phyloP scores from a whole-genome alignment of 306 rosid species.

The Lablab purpureus region DNA sequence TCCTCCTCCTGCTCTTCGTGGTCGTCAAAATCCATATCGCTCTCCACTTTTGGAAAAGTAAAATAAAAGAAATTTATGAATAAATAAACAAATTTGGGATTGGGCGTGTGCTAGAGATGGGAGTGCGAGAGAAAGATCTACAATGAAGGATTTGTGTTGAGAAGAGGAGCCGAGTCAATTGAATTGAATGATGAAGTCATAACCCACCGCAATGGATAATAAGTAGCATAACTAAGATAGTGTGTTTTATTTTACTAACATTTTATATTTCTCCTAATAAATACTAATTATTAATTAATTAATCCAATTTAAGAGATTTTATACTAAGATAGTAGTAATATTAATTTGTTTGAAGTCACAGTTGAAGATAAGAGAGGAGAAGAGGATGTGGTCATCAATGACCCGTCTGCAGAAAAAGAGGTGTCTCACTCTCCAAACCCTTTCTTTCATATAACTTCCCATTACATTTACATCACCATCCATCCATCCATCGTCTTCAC shows the following conservation, averaged over 20 bases:
- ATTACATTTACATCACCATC: slow-evolving; percentile 44
- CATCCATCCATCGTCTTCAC: slow-evolving; percentile 1
- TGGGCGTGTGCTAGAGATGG: slow-evolving; percentile 7
- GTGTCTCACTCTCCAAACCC: slow-evolving; percentile 57
- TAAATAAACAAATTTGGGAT: background rate
- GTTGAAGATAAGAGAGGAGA: slow-evolving; percentile 51
- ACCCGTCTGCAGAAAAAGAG: slow-evolving; percentile 61
- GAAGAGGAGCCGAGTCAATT: slow-evolving; percentile 39
- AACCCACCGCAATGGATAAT: slow-evolving; percentile 31
- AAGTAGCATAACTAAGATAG: slow-evolving; percentile 17
- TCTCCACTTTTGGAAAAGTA: background rate
- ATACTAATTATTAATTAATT: background rate
- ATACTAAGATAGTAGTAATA: background rate
- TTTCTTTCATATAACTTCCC: slow-evolving; percentile 51
- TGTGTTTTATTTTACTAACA: slow-evolving; percentile 1
- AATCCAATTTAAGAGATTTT: background rate
- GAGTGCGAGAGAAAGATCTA: slow-evolving; percentile 51
- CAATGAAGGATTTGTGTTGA: slow-evolving; percentile 36
- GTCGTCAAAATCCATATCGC: slow-evolving; percentile 77
- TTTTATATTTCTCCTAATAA: background rate
- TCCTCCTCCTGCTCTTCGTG: slow-evolving; percentile 72
- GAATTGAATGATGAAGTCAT: slow-evolving; percentile 38
- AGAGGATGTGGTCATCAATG: slow-evolving; percentile 88
- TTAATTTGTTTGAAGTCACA: slow-evolving; percentile 28
- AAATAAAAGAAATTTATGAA: background rate